Conservation (phyloP, 2,329 filamentous ascomycete species). For the Xenosphaeropsis pyriputrescens region DNA sequence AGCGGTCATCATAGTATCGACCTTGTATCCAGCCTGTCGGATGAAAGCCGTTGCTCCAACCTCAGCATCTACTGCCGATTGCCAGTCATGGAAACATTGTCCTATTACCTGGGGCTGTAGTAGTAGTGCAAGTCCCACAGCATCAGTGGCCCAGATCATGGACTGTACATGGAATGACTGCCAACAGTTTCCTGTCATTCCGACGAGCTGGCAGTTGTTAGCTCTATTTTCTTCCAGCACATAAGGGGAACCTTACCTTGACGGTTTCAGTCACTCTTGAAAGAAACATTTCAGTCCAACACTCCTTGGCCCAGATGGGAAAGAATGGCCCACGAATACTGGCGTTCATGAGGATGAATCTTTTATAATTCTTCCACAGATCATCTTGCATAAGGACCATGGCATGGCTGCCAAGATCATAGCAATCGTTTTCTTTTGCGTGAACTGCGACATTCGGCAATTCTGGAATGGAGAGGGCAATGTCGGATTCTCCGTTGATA, state of each 20-base stretch:
- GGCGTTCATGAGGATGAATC: slow-evolving; percentile 15
- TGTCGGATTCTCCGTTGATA: slow-evolving; percentile 12
- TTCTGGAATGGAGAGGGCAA: slow-evolving; percentile 5
- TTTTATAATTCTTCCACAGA: slow-evolving; percentile 13
- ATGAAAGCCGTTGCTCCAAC: slow-evolving; percentile 9
- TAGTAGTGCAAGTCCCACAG: slow-evolving; percentile 9
- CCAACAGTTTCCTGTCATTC: slow-evolving; percentile 15
- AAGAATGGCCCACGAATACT: slow-evolving; percentile 15
- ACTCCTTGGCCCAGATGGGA: slow-evolving; percentile 11
- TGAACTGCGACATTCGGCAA: slow-evolving; percentile 10
- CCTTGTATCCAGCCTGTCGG: slow-evolving; percentile 10
- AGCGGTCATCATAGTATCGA: slow-evolving; percentile 13
- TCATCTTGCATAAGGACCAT: slow-evolving; percentile 11
- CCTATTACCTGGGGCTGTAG: slow-evolving; percentile 13
- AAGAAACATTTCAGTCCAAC: slow-evolving; percentile 15
- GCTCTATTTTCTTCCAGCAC: background rate
- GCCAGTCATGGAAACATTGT: slow-evolving; percentile 9
- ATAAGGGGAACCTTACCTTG: slow-evolving; percentile 7
- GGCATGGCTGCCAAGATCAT: slow-evolving; percentile 13
- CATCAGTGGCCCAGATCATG: slow-evolving; percentile 17
- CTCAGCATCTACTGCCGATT: slow-evolving; percentile 10
- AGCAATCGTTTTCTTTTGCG: slow-evolving; percentile 13
- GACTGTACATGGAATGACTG: slow-evolving; percentile 13
- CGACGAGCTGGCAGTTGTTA: slow-evolving; percentile 11
- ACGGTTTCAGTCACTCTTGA: slow-evolving; percentile 10